Conservation (phyloP, 495 filamentous ascomycete species). For the Penicillium paradoxum region DNA sequence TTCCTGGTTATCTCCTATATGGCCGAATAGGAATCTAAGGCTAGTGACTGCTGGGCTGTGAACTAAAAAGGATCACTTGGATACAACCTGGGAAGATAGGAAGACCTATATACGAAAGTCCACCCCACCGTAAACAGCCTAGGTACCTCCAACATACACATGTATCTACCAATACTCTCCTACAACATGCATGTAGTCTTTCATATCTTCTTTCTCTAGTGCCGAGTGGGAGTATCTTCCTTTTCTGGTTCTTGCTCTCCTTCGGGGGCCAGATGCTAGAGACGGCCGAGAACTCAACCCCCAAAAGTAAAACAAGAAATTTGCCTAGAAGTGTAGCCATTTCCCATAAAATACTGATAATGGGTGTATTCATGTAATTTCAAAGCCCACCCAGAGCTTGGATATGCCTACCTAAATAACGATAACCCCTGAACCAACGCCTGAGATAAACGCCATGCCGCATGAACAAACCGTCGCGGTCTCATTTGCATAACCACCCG, state of each 20-base stretch:
- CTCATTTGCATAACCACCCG: background rate
- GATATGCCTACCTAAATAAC: background rate
- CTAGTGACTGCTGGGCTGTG: background rate
- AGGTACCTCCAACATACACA: too few relatives aligned
- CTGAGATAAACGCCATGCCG: conserved; percentile 11
- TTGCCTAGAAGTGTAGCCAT: background rate
- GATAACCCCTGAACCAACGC: conserved; percentile 8
- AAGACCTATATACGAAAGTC: background rate
- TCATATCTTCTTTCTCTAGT: too few relatives aligned
- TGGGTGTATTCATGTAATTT: background rate
- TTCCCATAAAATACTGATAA: background rate
- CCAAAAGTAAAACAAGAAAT: background rate
- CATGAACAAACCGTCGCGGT: background rate
- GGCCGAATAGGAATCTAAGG: background rate
- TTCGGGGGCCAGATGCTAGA: too few relatives aligned
- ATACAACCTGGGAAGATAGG: background rate
- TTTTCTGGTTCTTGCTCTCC: too few relatives aligned
- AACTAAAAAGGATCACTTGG: background rate
- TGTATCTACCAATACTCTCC: too few relatives aligned
- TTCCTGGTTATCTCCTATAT: background rate
- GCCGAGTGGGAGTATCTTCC: too few relatives aligned
- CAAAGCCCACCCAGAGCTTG: background rate
- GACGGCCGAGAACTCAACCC: too few relatives aligned
- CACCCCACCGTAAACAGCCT: too few relatives aligned
- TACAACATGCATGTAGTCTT: too few relatives aligned